These are phyloP conservation scores for Tolypocladium sp. DNA, from an alignment of 2,329 filamentous ascomycete species.

Conservation along the genomic window DNA sequence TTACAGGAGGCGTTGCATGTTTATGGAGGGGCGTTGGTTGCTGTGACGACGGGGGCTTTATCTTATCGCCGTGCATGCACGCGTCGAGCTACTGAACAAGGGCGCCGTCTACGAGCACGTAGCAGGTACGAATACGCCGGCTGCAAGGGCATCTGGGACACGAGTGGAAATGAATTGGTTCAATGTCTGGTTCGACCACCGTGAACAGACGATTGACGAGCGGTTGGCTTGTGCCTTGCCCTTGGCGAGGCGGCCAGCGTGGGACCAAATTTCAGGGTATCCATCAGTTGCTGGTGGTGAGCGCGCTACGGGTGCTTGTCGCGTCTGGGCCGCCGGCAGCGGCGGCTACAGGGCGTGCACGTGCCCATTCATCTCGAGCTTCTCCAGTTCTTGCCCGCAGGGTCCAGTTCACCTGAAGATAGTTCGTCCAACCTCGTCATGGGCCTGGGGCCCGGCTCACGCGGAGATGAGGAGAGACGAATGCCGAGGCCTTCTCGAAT, in stretches of 20 bases:
- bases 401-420: background rate
- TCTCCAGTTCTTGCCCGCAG: background rate
- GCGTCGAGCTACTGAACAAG: background rate
- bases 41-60: slow-evolving; percentile 3
- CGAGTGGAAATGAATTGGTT: background rate
- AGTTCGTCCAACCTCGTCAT: background rate
- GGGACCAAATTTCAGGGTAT: background rate
- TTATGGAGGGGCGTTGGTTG: slow-evolving; percentile 11
- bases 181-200: background rate
- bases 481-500: background rate
- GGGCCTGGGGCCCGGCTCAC: background rate
- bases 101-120: background rate
- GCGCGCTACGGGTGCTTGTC: background rate
- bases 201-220: background rate
- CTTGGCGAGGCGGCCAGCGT: background rate
- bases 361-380: background rate
- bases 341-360: background rate
- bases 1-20: slow-evolving; percentile 3
- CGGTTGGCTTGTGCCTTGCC: background rate
- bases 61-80: background rate
- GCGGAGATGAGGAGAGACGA: background rate
- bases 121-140: background rate
- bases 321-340: background rate
- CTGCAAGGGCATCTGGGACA: background rate
- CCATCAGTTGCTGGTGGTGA: background rate